Evolutionary conservation across 2,329 filamentous ascomycete species (phyloP).

Genomic region (Paramyrothecium roridum): DNA sequence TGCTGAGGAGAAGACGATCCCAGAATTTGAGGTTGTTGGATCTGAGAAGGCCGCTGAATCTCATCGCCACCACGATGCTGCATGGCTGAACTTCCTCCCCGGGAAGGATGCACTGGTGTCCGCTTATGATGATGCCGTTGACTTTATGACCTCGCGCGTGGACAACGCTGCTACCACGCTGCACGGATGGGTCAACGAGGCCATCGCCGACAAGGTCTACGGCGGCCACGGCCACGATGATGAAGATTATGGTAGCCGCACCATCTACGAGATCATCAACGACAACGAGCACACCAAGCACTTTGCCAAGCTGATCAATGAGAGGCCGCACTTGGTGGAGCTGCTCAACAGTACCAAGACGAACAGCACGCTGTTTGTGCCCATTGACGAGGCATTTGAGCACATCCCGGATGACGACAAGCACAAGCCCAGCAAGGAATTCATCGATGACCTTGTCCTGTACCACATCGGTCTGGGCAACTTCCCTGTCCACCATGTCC

Average conservation of each 20-base stretch:
- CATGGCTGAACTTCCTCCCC: not conserved
- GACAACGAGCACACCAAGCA: slow-evolving; percentile 72
- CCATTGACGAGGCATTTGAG: slow-evolving; percentile 73
- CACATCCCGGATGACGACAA: slow-evolving; percentile 46
- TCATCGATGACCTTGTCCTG: slow-evolving; percentile 63
- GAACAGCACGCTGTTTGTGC: slow-evolving; percentile 81
- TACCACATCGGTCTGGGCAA: slow-evolving; percentile 74
- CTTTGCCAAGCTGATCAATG: slow-evolving; percentile 71
- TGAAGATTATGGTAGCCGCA: slow-evolving; percentile 55
- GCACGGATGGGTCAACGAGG: not conserved
- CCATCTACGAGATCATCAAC: slow-evolving; percentile 78
- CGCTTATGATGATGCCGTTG: not conserved
- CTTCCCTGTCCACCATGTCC: slow-evolving; percentile 64
- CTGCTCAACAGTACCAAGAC: slow-evolving; percentile 69
- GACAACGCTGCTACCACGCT: not conserved
- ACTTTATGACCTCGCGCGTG: not conserved
- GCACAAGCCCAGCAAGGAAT: slow-evolving; percentile 63
- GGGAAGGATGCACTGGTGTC: not conserved
- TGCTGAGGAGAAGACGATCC: not conserved
- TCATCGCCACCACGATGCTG: not conserved
- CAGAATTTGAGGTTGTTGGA: not conserved
- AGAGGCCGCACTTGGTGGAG: slow-evolving; percentile 68
- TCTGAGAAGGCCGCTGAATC: not conserved
- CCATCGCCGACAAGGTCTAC: not conserved
- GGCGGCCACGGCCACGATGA: not conserved